A percentile compares a stretch with the other conserved stretches of the same genome.
Conservation (phyloP, 2,329 filamentous ascomycete genomes). For the Coniochaeta sp. region DNA sequence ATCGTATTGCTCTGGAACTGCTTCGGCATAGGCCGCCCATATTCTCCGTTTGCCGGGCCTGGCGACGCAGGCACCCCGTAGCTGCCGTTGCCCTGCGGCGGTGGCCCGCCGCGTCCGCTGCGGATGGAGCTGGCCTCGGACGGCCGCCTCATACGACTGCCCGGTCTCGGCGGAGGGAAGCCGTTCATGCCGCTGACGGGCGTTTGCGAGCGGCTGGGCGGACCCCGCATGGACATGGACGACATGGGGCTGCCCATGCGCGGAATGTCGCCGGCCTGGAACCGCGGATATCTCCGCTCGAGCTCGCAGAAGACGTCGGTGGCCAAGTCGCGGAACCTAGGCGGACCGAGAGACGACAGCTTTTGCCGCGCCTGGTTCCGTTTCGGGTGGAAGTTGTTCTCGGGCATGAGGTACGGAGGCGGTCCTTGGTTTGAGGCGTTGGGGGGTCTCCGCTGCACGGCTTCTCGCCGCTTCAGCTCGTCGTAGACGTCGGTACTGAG, state of each 20-base stretch:
- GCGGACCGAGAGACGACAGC: slow-evolving; percentile 78
- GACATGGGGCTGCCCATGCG: slow-evolving; percentile 62
- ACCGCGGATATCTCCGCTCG: slow-evolving; percentile 80
- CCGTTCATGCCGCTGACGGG: slow-evolving; percentile 50
- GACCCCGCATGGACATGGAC: slow-evolving; percentile 41
- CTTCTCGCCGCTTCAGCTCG: slow-evolving; percentile 81
- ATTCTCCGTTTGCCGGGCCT: slow-evolving; percentile 52
- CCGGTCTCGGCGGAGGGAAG: slow-evolving; percentile 41
- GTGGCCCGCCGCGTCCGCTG: slow-evolving; percentile 25
- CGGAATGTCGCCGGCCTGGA: slow-evolving; percentile 61
- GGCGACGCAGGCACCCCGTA: slow-evolving; percentile 50
- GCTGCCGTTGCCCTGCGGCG: slow-evolving; percentile 14
- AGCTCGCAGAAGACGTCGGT: slow-evolving; percentile 96
- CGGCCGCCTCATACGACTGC: slow-evolving; percentile 46
- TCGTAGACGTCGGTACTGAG: slow-evolving; percentile 97
- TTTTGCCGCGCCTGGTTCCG: slow-evolving; percentile 97
- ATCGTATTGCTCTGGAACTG: slow-evolving; percentile 94
- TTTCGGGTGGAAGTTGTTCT: slow-evolving; percentile 88
- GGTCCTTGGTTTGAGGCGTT: slow-evolving; percentile 31
- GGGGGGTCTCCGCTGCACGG: slow-evolving; percentile 47
- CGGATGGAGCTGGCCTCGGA: slow-evolving; percentile 58
- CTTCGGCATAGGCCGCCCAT: slow-evolving; percentile 73
- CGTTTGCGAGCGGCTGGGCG: slow-evolving; percentile 53
- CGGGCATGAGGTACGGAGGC: slow-evolving; percentile 75
- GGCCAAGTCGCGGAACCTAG: slow-evolving; percentile 83